phyloP scores from a whole-genome alignment of 78 protist genomes.

The Thecamonas trahens region DNA sequence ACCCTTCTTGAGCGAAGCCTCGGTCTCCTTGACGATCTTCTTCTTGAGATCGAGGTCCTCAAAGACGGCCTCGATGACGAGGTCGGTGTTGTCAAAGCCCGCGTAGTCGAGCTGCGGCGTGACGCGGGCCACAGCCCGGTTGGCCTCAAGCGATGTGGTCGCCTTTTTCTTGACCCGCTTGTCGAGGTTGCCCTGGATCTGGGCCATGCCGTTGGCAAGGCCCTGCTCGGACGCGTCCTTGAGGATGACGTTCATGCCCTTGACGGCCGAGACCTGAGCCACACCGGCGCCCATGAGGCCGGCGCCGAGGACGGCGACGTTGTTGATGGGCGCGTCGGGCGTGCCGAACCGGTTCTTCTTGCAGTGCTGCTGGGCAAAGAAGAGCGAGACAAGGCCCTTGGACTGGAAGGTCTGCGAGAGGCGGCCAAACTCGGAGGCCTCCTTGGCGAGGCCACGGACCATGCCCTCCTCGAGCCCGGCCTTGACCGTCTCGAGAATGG shows the following conservation, averaged over 20 bases:
- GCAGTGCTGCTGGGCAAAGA: slow-evolving; percentile 29
- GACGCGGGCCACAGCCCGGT: slow-evolving; percentile 11
- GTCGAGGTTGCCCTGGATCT: slow-evolving; percentile 18
- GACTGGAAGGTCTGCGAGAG: slow-evolving; percentile 45
- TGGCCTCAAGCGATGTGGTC: slow-evolving; percentile 14
- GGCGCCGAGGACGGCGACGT: slow-evolving; percentile 70
- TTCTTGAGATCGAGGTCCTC: slow-evolving; percentile 64
- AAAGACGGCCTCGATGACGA: slow-evolving; percentile 76
- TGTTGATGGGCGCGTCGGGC: not conserved
- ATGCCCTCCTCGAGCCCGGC: slow-evolving; percentile 9
- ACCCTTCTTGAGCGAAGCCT: slow-evolving; percentile 12
- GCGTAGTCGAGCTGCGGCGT: not conserved
- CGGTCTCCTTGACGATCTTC: slow-evolving; percentile 39
- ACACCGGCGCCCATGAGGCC: slow-evolving; percentile 84
- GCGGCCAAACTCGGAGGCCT: slow-evolving; percentile 49
- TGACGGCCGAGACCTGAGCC: slow-evolving; percentile 43
- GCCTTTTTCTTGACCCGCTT: slow-evolving; percentile 16
- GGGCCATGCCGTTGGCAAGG: slow-evolving; percentile 43
- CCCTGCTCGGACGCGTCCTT: slow-evolving; percentile 31
- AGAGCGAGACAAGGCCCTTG: slow-evolving; percentile 33
- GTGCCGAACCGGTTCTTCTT: slow-evolving; percentile 45
- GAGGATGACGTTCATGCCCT: slow-evolving; percentile 23
- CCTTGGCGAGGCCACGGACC: slow-evolving; percentile 18
- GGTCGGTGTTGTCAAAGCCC: not conserved
- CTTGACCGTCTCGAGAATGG: slow-evolving; percentile 37